A percentile compares a stretch with the other conserved stretches of the same genome.
Evolutionary conservation across 768 basidiomycete genomes (phyloP).

Genomic region (Phaeotremella fagi): DNA sequence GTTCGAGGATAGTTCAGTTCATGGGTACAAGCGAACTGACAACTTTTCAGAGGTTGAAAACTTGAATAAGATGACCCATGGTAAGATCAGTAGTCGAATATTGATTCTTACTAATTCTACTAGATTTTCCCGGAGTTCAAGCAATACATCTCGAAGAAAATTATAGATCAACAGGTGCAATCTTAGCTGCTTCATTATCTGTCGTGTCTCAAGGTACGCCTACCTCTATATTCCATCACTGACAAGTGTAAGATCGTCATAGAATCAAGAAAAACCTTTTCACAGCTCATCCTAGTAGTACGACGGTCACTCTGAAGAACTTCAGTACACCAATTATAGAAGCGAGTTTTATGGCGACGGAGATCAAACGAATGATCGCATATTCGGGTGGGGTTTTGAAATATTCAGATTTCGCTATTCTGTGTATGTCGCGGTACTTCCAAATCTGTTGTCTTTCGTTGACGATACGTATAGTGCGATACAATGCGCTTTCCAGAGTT

Average conservation of each 20-base stretch:
- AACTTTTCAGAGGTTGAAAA: slow-evolving; percentile 62
- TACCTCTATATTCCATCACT: neutral
- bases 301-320: slow-evolving; percentile 57
- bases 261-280: slow-evolving; percentile 70
- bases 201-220: slow-evolving; percentile 72
- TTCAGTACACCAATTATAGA: slow-evolving; percentile 56
- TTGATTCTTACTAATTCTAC: neutral
- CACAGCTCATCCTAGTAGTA: slow-evolving; percentile 63
- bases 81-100: slow-evolving; percentile 47
- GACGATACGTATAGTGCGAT: slow-evolving; percentile 60
- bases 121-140: slow-evolving; percentile 62
- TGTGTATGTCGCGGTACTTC: slow-evolving; percentile 55
- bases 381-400: slow-evolving; percentile 65
- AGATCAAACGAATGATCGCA: slow-evolving; percentile 73
- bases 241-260: slow-evolving; percentile 57
- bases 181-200: slow-evolving; percentile 66
- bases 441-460: neutral
- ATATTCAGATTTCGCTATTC: slow-evolving; percentile 75
- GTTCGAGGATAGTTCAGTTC: no score
- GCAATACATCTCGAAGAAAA: slow-evolving; percentile 79
- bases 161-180: slow-evolving; percentile 75
- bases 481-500: slow-evolving; percentile 69
- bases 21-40: no score
- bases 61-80: slow-evolving; percentile 64
- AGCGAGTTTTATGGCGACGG: slow-evolving; percentile 65